Evolutionary conservation across 306 rosid species (phyloP).

Genomic region (Sophora flavescens): DNA sequence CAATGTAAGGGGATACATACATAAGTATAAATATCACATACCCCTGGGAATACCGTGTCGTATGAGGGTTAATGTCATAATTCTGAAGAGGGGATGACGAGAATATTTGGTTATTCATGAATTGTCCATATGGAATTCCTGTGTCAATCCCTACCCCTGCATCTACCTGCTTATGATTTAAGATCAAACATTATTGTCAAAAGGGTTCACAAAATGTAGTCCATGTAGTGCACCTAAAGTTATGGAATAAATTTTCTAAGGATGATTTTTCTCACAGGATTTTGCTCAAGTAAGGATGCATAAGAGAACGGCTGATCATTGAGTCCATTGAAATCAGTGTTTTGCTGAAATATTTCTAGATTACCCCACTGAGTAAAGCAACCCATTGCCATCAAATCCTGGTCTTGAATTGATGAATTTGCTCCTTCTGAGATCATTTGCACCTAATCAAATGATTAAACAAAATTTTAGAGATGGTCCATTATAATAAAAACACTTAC

Average conservation of each 20-base stretch:
- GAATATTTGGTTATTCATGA: conserved; percentile 1
- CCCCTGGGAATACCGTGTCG: neutral
- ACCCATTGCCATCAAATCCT: neutral
- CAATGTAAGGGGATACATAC: no score
- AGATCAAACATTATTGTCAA: neutral
- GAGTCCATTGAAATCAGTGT: neutral
- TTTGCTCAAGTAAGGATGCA: neutral
- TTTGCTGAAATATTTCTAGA: neutral
- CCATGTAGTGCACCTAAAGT: neutral
- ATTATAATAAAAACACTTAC: neutral
- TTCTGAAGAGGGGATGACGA: neutral
- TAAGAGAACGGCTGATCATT: neutral
- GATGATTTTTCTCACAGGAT: conserved; percentile 13
- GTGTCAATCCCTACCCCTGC: neutral
- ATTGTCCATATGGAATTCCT: conserved; percentile 1
- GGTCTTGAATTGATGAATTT: neutral
- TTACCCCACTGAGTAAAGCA: neutral
- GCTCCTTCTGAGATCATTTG: conserved; percentile 1
- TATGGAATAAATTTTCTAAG: neutral
- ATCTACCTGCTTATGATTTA: conserved; percentile 21
- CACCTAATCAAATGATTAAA: conserved; percentile 29
- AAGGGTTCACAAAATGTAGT: neutral
- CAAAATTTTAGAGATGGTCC: neutral
- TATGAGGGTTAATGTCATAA: neutral
- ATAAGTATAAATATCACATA: neutral